Evolutionary conservation across 495 filamentous ascomycete species (phyloP), one percentile per base, ranked within the genome.

Genomic region (Penicillium crystallinum): DNA sequence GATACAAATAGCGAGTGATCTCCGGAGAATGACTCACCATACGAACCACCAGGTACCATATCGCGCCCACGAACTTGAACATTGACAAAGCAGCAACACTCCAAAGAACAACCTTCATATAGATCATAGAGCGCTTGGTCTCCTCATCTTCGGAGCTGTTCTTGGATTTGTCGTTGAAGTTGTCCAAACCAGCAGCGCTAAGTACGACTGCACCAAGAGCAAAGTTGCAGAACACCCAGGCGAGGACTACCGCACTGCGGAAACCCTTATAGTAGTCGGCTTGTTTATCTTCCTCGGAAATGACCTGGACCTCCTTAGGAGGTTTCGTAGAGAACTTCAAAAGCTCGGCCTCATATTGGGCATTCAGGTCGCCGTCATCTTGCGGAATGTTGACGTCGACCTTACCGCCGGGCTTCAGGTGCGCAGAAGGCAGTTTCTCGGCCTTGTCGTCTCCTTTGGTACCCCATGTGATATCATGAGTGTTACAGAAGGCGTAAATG

Each of bases 201-300:
- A 97, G 71, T 36, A 99, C 91, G n/a, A 91, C 81, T 1, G 93
- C 93, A 4, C 78, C 80, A 5, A 99, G 84, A 9, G 83, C 90
- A 63, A 97, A 88, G 70, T 99, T 99, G 58, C 83, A 91, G 63
- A 96, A 90, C 73, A 99, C 93, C 95, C 95, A 99, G 49, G 85
- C 80, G 45, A 99, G 75, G 48, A 99, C 95, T 60, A 96, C 90
- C 12, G 88, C 80, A 48, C 87, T 91, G 41, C 95, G 81, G 65
- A 99, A 95, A 36, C 91, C 93, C 62, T 91, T 90, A 77, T 99
- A 99, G 66, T 97, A 99, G 67, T 97, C 93, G 73, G 96, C 90
- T 72, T 99, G 93, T 59, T 86, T 87, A 61, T 96, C 90, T 37
- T 75, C 70, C 5, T 86, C 79, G 11, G 81, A 74, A 18, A 81